These are phyloP conservation scores for Clitocybe nebularis DNA, from an alignment of 1,284 basidiomycete species.

Conservation along the genomic window DNA sequence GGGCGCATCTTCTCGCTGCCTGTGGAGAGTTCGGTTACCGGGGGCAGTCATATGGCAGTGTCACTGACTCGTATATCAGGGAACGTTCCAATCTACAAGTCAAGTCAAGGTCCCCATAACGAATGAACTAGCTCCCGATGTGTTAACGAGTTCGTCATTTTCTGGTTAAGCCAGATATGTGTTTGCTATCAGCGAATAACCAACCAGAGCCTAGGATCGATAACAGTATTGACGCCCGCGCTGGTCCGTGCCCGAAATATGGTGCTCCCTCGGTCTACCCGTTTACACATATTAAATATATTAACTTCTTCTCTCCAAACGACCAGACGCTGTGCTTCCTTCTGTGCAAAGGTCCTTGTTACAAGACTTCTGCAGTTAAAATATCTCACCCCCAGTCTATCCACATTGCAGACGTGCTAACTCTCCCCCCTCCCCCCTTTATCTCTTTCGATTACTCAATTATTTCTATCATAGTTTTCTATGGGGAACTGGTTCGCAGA, in stretches of 20 bases:
- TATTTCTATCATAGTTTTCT: slow-evolving; percentile 51
- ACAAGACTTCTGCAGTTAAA: slow-evolving; percentile 64
- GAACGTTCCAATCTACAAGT: slow-evolving; percentile 1
- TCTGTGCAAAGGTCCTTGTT: slow-evolving; percentile 73
- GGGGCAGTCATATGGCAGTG: slow-evolving; percentile 87
- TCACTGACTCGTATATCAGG: slow-evolving; percentile 8
- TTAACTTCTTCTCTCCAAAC: slow-evolving; percentile 53
- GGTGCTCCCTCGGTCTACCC: too few relatives aligned
- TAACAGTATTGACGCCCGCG: slow-evolving; percentile 48
- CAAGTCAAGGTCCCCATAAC: slow-evolving; percentile 69
- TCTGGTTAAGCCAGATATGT: too few relatives aligned
- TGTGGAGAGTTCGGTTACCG: slow-evolving; percentile 82
- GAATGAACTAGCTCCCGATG: slow-evolving; percentile 68
- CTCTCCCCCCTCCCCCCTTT: not conserved
- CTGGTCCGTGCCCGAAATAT: too few relatives aligned
- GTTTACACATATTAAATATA: slow-evolving; percentile 47
- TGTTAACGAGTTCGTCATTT: slow-evolving; percentile 51
- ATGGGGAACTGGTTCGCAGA: slow-evolving; percentile 90
- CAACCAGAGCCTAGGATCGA: slow-evolving; percentile 83
- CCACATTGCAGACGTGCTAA: slow-evolving; percentile 60
- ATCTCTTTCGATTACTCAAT: not conserved
- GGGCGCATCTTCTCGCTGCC: slow-evolving; percentile 87
- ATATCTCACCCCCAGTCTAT: slow-evolving; percentile 77
- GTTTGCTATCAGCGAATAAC: slow-evolving; percentile 35
- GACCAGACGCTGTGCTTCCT: slow-evolving; percentile 67